Base-by-base conservation (phyloP, 306 rosid genomes). In the Canavalia ensiformis region DNA sequence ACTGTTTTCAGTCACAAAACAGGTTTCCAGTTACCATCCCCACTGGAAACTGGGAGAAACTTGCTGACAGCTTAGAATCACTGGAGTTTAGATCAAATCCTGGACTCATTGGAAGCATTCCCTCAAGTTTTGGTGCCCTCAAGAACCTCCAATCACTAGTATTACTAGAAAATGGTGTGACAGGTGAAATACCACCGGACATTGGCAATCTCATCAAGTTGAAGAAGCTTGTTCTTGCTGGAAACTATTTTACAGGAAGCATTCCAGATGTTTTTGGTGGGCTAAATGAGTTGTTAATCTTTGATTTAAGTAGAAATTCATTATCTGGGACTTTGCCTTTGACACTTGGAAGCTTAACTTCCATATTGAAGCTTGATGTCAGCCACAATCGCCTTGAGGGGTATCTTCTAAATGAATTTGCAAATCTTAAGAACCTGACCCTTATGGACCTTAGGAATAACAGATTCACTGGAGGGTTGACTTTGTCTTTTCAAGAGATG, bases 391-490 rank as follows among this genome's bases (percentile, higher is more conserved):
- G 29, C 7, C 28, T 96, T 12, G 87, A 84, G 85, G 97, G 99
- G 11, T 81, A 57, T 68, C 75, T 90, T 47, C 84, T 81, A 7
- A 59, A 31, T 42, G 92, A 83, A 42, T 80, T 91, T 58, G 85
- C 82, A 29, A 31, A 68, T 52, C 86, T 96, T 52, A 86, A 87
- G 83, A 81, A 81, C 35, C 39, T 96, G 77, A 96, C 94, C 47
- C 97, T 96, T 7, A 31, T 96, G 94, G 99, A 96, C 83, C 86
- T 96, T 0, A 88, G 91, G 76, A 88, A 80, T 72, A 96, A 96
- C 89, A 89, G 76, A 50, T 87, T 96, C 29, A 78, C 87, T 6
- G 97, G 99, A 3, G 98, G 97, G 41, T 85, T 92, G 87, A 64
- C 80, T 31, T 18, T 35, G 44, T 85, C 96, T 82, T 67, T 95